A percentile compares a stretch with the other conserved stretches of the same genome.
Conservation (phyloP, 805 yeast genomes). For the Ogataea paraovalis region DNA sequence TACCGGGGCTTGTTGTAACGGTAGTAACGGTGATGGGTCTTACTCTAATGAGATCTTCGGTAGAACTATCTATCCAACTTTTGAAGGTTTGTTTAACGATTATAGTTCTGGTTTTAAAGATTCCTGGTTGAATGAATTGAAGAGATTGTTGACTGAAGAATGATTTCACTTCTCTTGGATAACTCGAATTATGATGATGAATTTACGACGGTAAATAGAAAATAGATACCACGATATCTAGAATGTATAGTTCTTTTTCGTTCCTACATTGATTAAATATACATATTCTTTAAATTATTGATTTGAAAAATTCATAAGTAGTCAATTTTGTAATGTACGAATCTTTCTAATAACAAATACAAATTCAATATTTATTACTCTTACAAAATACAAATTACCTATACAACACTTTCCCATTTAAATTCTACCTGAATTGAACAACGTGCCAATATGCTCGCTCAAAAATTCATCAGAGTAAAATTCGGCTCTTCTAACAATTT, state of each 20-base stretch:
- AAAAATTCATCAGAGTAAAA: constrained; percentile 78
- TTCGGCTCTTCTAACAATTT: constrained; percentile 60
- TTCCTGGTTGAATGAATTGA: constrained; percentile 17
- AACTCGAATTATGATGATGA: neutral
- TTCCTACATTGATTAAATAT: too few species aligned
- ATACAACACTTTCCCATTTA: constrained; percentile 13
- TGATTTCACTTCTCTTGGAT: neutral
- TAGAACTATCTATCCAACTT: constrained; percentile 24
- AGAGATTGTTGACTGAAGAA: constrained; percentile 5
- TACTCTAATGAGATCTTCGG: neutral
- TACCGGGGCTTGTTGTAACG: neutral
- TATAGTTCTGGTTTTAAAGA: constrained; percentile 13
- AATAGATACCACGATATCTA: too few species aligned
- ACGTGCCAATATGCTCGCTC: constrained; percentile 71
- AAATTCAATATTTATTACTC: neutral
- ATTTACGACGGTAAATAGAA: neutral
- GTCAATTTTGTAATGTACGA: too few species aligned
- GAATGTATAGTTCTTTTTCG: neutral
- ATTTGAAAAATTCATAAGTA: too few species aligned
- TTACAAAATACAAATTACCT: neutral
- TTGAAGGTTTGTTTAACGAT: constrained; percentile 25
- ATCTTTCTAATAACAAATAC: neutral
- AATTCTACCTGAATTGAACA: constrained; percentile 56
- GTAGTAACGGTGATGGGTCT: neutral
- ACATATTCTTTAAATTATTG: too few species aligned